Conservation (phyloP, 192 early-diverging fungal species). For the Powellomyces hirtus region DNA sequence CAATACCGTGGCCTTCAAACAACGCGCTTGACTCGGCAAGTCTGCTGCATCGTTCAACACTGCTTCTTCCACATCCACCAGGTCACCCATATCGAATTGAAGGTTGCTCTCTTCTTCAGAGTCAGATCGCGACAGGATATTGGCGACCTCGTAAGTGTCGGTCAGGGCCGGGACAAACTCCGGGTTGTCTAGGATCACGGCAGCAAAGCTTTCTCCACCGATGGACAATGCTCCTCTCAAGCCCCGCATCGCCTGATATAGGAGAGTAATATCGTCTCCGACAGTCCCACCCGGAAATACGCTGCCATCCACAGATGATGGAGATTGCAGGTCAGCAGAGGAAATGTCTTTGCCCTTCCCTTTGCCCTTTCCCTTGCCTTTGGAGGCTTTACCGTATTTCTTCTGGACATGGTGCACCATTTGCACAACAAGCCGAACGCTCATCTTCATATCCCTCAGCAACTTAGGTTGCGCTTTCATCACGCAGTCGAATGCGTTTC, state of each 20-base stretch:
- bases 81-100: not conserved
- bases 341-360: constrained; percentile 24
- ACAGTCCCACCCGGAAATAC: not conserved
- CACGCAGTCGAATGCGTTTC: constrained; percentile 6
- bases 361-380: constrained; percentile 27
- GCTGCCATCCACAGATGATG: not conserved
- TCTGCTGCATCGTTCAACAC: constrained; percentile 37
- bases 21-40: constrained; percentile 14
- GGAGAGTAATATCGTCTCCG: not conserved
- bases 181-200: not conserved
- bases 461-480: constrained; percentile 2
- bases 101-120: not conserved
- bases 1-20: constrained; percentile 50
- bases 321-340: not conserved
- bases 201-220: constrained; percentile 18
- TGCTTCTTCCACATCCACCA: constrained; percentile 11
- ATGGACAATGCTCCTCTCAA: constrained; percentile 24
- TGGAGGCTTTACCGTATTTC: constrained; percentile 28
- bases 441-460: not conserved
- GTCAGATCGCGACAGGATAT: constrained; percentile 14
- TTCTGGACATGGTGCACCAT: constrained; percentile 34
- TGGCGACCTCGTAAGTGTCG: constrained; percentile 36
- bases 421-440: constrained; percentile 12
- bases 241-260: constrained; percentile 18
- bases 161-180: constrained; percentile 25